Evolutionary conservation across 495 filamentous ascomycete species (phyloP).

Genomic region (Talaromyces ruber): DNA sequence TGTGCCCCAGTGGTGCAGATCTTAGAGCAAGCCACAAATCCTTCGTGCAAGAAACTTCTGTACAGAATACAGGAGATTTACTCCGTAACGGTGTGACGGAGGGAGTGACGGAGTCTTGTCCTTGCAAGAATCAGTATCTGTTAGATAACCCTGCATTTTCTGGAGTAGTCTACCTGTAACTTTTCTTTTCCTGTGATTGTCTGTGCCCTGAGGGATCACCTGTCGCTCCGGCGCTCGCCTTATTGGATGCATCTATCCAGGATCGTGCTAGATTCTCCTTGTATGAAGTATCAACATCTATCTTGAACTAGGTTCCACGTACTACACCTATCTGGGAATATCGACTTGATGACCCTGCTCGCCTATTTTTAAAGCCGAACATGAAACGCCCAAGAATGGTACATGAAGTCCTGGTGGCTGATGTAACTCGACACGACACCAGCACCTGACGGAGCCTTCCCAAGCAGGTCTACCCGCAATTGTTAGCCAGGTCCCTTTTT

Average conservation of each 20-base stretch:
- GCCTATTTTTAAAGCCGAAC: conserved; percentile 1
- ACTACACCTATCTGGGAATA: background rate
- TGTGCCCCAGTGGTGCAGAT: background rate
- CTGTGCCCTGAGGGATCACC: background rate
- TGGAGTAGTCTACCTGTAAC: background rate
- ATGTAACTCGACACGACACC: conserved; percentile 2
- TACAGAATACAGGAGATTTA: background rate
- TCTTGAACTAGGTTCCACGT: background rate
- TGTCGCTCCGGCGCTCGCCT: background rate
- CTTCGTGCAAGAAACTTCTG: background rate
- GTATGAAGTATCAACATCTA: background rate
- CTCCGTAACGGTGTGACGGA: too few species aligned
- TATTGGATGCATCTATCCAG: background rate
- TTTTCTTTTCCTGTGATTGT: background rate
- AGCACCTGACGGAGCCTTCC: background rate
- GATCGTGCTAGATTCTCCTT: background rate
- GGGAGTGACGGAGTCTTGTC: background rate
- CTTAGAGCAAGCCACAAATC: conserved; percentile 5
- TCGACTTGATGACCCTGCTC: background rate
- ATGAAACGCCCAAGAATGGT: background rate
- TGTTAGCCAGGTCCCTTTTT: background rate
- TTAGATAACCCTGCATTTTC: background rate
- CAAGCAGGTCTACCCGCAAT: background rate
- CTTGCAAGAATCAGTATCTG: background rate
- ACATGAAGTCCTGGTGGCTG: background rate